A percentile compares a stretch with the other conserved stretches of the same genome.
These are phyloP conservation scores for Asterochloris sp. DNA, from an alignment of 139 green algal species.

Conservation along the genomic window DNA sequence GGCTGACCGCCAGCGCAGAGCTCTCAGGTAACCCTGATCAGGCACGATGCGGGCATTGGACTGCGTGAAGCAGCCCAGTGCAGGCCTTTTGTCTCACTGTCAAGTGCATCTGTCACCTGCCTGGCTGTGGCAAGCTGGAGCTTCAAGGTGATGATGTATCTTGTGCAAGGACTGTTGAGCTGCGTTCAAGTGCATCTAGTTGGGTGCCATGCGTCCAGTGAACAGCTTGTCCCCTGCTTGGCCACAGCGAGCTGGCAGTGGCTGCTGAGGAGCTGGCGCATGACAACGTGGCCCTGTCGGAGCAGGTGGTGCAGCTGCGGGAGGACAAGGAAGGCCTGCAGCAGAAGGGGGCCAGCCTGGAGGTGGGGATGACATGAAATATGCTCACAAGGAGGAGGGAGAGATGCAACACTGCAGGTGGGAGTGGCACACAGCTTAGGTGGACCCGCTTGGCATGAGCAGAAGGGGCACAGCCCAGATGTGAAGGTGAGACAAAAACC, in stretches of 20 bases:
- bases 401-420: neutral
- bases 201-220: neutral
- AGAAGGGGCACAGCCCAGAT: neutral
- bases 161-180: neutral
- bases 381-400: neutral
- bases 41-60: neutral
- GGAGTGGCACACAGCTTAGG: neutral
- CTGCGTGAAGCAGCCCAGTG: neutral
- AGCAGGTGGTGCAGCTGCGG: conserved; percentile 12
- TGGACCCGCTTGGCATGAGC: neutral
- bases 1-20: conserved; percentile 10
- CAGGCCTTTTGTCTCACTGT: neutral
- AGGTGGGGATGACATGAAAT: neutral
- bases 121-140: neutral
- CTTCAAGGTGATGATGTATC: neutral
- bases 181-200: neutral
- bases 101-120: neutral
- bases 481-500: neutral
- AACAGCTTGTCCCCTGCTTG: neutral
- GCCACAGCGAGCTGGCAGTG: conserved; percentile 13
- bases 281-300: conserved; percentile 12
- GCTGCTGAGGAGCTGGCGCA: conserved; percentile 14
- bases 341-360: neutral
- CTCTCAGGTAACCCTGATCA: conserved; percentile 1
- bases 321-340: conserved; percentile 2